Evolutionary conservation across 1,284 basidiomycete species (phyloP), one percentile per base, ranked within the genome.

Genomic region (Cutaneotrichosporon cavernicola): DNA sequence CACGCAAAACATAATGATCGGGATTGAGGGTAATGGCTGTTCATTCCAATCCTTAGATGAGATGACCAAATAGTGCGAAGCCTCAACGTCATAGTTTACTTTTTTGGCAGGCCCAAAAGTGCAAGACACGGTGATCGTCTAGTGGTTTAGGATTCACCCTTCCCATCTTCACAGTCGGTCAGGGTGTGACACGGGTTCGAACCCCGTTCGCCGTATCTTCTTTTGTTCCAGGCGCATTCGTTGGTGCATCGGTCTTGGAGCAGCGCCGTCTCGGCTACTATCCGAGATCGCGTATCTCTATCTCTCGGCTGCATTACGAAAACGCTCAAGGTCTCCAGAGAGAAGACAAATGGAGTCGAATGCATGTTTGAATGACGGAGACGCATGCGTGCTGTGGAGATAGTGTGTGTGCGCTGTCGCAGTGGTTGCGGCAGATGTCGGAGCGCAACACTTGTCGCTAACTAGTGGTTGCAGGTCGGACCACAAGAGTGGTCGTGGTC

Each of bases 71-170:
- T 36, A 8, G 8, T 1, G 34, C 5, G 11, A 36, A 3, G 26
- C 5, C 2, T 36, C 34, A 9, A 36, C 34, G 34, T 36, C 34
- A 36, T 36, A 36, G 5, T 5, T 36, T 13, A 36, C 7, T 9
- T 36, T 9, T 36, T 5, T 22, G 47, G 5, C 46, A 13, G 16
- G 47, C n/a, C 5, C 8, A 22, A 50, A n/a, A 26, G 46, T 18
- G 46, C 14, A 22, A 51, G 8, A 18, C 21, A 52, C 51, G 51
- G 51, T 32, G 26, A 52, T 52, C 51, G 51, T 52, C 51, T 52
- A 52, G 51, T 52, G 51, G 51, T 52, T 46, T 52, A 52, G 51
- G 51, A 52, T 52, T 52, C 30, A 52, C 51, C 30, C 51, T 52
- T 52, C 51, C 51, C 51, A 52, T 32, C 51, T 52, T 52, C 51